phyloP scores from a whole-genome alignment of 2,329 filamentous ascomycete species.

The Arthrobotrys musiformis region DNA sequence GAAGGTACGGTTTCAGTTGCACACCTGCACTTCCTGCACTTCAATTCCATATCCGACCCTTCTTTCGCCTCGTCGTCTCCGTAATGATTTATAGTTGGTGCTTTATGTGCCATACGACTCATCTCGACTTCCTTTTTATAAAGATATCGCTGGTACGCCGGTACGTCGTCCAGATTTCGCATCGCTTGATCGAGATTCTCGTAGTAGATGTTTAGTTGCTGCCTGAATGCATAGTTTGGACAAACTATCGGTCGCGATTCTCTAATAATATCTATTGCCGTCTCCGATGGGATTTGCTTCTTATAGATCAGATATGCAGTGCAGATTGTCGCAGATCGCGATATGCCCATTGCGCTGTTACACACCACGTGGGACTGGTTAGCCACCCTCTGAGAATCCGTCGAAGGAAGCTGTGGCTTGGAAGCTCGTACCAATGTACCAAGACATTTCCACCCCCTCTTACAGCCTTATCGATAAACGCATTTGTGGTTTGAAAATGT shows the following conservation, averaged over 20 bases:
- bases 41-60: slow-evolving; percentile 68
- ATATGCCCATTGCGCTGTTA: slow-evolving; percentile 98
- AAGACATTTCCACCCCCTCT: slow-evolving; percentile 69
- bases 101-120: slow-evolving; percentile 78
- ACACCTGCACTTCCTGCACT: slow-evolving; percentile 90
- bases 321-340: slow-evolving; percentile 84
- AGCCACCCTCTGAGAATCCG: neutral
- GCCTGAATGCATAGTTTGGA: slow-evolving; percentile 91
- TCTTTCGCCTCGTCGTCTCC: slow-evolving; percentile 72
- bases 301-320: slow-evolving; percentile 85
- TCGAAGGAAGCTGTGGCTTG: neutral
- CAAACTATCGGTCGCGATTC: slow-evolving; percentile 80
- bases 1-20: slow-evolving; percentile 56
- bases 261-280: slow-evolving; percentile 77
- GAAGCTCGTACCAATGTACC: slow-evolving; percentile 73
- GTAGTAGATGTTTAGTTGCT: slow-evolving; percentile 86
- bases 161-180: slow-evolving; percentile 72
- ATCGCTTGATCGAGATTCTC: slow-evolving; percentile 80
- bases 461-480: slow-evolving; percentile 84
- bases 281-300: slow-evolving; percentile 65
- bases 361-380: neutral
- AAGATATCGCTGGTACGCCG: slow-evolving; percentile 82
- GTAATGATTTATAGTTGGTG: slow-evolving; percentile 85
- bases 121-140: slow-evolving; percentile 74
- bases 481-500: slow-evolving; percentile 80